Conservation (phyloP, 1,284 basidiomycete species). For the Ustilago crameri region DNA sequence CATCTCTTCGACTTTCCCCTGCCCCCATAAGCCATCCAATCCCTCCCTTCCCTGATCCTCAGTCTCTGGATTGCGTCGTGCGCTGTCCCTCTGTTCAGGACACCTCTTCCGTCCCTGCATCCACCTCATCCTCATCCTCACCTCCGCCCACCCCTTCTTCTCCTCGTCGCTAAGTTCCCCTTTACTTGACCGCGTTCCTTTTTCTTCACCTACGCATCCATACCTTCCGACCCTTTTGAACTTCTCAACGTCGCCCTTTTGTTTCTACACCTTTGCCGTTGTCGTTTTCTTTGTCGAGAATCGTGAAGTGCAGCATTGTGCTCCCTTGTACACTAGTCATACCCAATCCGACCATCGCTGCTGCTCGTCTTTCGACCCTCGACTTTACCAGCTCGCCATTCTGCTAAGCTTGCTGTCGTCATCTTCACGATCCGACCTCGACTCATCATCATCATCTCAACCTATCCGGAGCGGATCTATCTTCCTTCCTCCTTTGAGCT, state of each 20-base stretch:
- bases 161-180: slow-evolving; percentile 16
- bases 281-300: slow-evolving; percentile 10
- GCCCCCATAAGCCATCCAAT: slow-evolving; percentile 2
- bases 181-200: background rate
- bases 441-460: background rate
- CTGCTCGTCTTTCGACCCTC: slow-evolving; percentile 3
- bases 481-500: slow-evolving; percentile 30
- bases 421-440: background rate
- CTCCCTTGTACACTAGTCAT: slow-evolving; percentile 38
- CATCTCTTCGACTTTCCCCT: slow-evolving; percentile 3
- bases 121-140: slow-evolving; percentile 10
- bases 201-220: slow-evolving; percentile 7
- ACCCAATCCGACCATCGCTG: slow-evolving; percentile 10
- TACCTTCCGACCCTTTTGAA: slow-evolving; percentile 6
- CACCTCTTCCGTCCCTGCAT: slow-evolving; percentile 31
- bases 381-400: slow-evolving; percentile 6
- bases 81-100: slow-evolving; percentile 15
- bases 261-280: slow-evolving; percentile 10
- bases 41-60: slow-evolving; percentile 3
- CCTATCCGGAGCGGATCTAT: slow-evolving; percentile 22
- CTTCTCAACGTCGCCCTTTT: slow-evolving; percentile 8
- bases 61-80: slow-evolving; percentile 9
- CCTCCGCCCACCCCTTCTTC: background rate
- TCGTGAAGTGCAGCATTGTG: slow-evolving; percentile 17
- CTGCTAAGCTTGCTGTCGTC: slow-evolving; percentile 9